These are phyloP conservation scores for Glaciozyma martinii DNA, from an alignment of 768 basidiomycete species.

Conservation along the genomic window DNA sequence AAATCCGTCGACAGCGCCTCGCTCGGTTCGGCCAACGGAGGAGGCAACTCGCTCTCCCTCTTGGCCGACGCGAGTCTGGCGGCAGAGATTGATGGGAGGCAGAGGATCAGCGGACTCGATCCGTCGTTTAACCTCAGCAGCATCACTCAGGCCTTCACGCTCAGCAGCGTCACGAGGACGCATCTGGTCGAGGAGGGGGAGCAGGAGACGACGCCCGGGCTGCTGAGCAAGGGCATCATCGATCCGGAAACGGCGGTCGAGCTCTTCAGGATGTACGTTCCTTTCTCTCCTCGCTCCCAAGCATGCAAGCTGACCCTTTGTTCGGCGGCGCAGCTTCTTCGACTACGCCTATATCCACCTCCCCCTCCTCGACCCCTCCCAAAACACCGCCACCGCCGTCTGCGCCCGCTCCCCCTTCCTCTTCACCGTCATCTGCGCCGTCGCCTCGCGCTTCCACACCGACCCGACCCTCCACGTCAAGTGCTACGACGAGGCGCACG, in stretches of 20 bases:
- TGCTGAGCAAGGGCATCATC: constrained; percentile 45
- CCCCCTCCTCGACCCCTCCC: constrained; percentile 68
- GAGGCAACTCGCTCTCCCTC: constrained; percentile 9
- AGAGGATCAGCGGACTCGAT: constrained; percentile 12
- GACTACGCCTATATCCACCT: constrained; percentile 45
- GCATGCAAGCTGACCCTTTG: too few relatives aligned
- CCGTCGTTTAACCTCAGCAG: constrained; percentile 19
- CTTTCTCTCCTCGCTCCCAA: background rate
- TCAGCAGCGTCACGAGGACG: background rate
- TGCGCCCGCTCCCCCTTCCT: constrained; percentile 91
- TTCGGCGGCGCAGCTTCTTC: constrained; percentile 31
- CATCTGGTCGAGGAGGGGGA: background rate
- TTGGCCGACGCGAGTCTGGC: constrained; percentile 26
- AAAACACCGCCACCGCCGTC: constrained; percentile 89
- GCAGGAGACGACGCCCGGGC: constrained; percentile 3
- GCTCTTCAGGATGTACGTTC: constrained; percentile 62
- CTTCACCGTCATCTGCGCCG: constrained; percentile 88
- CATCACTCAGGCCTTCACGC: constrained; percentile 18
- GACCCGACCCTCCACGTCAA: constrained; percentile 60
- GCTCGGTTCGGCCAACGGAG: background rate
- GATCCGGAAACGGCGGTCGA: constrained; percentile 81
- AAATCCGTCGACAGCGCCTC: constrained; percentile 1
- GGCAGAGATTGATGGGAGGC: constrained; percentile 21
- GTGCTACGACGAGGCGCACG: constrained; percentile 67
- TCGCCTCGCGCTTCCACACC: constrained; percentile 78